These are phyloP conservation scores for Aspergillus clavatus DNA, from an alignment of 2,329 filamentous ascomycete species.

Conservation along the genomic window DNA sequence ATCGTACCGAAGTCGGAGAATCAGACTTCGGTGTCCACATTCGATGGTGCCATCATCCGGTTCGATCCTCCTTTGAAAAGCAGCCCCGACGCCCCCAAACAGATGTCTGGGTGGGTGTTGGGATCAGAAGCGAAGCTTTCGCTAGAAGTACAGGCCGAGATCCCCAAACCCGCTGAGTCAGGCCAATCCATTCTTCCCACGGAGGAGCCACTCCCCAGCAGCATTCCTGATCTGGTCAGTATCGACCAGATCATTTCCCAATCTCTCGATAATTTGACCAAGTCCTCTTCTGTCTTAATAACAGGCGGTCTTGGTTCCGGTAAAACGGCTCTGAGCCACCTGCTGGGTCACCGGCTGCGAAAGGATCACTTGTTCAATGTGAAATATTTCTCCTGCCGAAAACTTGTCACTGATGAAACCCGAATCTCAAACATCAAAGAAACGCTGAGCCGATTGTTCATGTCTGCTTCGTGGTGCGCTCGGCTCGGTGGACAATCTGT, in stretches of 20 bases:
- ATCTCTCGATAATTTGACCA: slow-evolving; percentile 69
- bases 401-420: slow-evolving; percentile 84
- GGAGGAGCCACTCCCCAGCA: slow-evolving; percentile 53
- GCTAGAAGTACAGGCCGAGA: slow-evolving; percentile 71
- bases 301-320: slow-evolving; percentile 87
- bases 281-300: slow-evolving; percentile 82
- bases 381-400: slow-evolving; percentile 80
- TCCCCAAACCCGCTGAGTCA: slow-evolving; percentile 58
- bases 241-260: slow-evolving; percentile 73
- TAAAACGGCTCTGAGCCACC: slow-evolving; percentile 75
- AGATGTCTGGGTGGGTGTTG: slow-evolving; percentile 60
- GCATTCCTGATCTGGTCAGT: slow-evolving; percentile 66
- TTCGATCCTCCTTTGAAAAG: slow-evolving; percentile 59
- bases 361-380: slow-evolving; percentile 72
- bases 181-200: slow-evolving; percentile 37
- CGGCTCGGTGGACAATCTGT: slow-evolving; percentile 76
- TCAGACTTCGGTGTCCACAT: slow-evolving; percentile 54
- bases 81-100: slow-evolving; percentile 27
- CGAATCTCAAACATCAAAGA: slow-evolving; percentile 88
- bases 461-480: slow-evolving; percentile 85
- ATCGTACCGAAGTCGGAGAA: slow-evolving; percentile 61
- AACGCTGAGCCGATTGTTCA: slow-evolving; percentile 75
- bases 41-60: slow-evolving; percentile 78
- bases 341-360: slow-evolving; percentile 69
- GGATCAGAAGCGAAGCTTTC: slow-evolving; percentile 69